Percentiles rank a stretch among this genome's conserved stretches.
phyloP scores from a whole-genome alignment of 2,329 filamentous ascomycete genomes.

The Penicillium freii region DNA sequence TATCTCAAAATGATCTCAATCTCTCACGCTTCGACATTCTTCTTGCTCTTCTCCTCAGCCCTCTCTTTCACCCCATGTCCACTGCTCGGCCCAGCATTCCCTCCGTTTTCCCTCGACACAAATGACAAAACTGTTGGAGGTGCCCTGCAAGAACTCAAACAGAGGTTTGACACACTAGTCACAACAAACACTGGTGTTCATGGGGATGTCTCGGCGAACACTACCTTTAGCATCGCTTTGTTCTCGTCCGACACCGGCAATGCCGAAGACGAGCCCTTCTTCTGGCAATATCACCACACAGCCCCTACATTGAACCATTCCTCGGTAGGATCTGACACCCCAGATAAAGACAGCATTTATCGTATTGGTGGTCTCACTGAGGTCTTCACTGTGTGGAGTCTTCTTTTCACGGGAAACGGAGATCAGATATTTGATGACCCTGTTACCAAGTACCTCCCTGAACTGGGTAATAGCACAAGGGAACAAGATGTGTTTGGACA shows the following conservation, averaged over 20 bases:
- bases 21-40: background rate
- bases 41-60: background rate
- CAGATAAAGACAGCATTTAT: background rate
- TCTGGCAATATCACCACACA: background rate
- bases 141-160: background rate
- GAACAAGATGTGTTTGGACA: background rate
- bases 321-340: background rate
- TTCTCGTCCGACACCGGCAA: background rate
- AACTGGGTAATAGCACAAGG: background rate
- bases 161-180: background rate
- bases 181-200: background rate
- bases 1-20: background rate
- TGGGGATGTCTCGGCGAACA: background rate
- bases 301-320: background rate
- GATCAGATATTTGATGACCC: background rate
- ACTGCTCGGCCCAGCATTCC: background rate
- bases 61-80: constrained; percentile 1
- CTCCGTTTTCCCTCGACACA: background rate
- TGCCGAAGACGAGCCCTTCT: background rate
- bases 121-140: background rate
- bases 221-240: background rate
- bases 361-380: background rate
- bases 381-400: background rate
- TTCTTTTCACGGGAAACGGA: background rate
- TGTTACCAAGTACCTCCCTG: background rate